phyloP scores from a whole-genome alignment of 768 basidiomycete species.

The Auricularia sp. region DNA sequence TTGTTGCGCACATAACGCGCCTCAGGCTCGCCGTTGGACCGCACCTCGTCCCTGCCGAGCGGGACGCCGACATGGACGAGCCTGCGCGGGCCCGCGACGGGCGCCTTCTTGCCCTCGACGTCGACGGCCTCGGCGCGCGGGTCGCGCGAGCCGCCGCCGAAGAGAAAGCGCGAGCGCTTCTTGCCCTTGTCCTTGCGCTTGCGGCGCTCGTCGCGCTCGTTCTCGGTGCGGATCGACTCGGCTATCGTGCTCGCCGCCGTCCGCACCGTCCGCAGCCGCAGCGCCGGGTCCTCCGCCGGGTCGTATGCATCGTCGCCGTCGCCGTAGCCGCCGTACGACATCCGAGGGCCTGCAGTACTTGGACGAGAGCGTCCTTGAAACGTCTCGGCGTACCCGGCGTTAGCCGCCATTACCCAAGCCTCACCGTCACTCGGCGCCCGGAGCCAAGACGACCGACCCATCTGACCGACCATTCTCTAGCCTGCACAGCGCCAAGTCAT shows the following conservation, averaged over 20 bases:
- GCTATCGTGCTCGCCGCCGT: slow-evolving; percentile 88
- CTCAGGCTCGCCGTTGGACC: slow-evolving; percentile 64
- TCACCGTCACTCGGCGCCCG: no score
- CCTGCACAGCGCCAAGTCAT: no score
- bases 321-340: no score
- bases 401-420: no score
- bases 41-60: slow-evolving; percentile 53
- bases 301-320: background rate
- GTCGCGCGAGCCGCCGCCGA: slow-evolving; percentile 7
- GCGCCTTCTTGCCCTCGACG: slow-evolving; percentile 24
- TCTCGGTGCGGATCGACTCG: slow-evolving; percentile 73
- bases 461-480: no score
- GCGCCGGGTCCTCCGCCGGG: slow-evolving; percentile 52
- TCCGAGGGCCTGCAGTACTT: no score
- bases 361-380: no score
- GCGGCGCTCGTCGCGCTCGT: slow-evolving; percentile 48
- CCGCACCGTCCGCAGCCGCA: slow-evolving; percentile 82
- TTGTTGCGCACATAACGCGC: slow-evolving; percentile 84
- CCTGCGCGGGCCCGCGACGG: slow-evolving; percentile 45
- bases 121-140: slow-evolving; percentile 3
- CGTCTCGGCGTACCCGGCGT: no score
- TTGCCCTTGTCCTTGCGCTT: slow-evolving; percentile 29
- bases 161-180: slow-evolving; percentile 26
- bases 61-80: slow-evolving; percentile 76
- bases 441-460: no score